Percentiles rank a stretch among this genome's conserved stretches.
Conservation (phyloP, 495 filamentous ascomycete species). For the Clavariopsis aquatica region DNA sequence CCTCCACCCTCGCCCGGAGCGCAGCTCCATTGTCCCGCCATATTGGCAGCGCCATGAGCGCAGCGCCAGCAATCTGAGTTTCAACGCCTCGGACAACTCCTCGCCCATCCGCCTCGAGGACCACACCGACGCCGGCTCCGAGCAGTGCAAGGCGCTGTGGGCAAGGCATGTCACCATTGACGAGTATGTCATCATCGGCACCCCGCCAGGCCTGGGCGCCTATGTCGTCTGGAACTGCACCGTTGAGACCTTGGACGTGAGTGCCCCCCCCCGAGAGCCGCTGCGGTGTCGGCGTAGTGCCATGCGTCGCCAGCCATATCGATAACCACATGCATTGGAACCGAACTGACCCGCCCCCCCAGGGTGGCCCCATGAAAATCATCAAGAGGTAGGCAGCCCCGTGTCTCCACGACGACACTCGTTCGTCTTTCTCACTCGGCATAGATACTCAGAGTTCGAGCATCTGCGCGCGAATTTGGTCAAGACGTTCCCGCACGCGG, state of each 20-base stretch:
- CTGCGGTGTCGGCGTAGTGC: slow-evolving; percentile 12
- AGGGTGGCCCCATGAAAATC: slow-evolving; percentile 63
- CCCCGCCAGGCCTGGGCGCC: slow-evolving; percentile 62
- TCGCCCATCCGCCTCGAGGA: slow-evolving; percentile 67
- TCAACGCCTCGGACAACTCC: slow-evolving; percentile 31
- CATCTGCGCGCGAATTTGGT: slow-evolving; percentile 60
- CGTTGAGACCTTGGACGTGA: slow-evolving; percentile 69
- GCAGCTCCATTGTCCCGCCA: slow-evolving; percentile 42
- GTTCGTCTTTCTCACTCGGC: slow-evolving; percentile 13
- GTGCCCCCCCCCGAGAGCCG: too few species aligned
- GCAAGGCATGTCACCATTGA: slow-evolving; percentile 66
- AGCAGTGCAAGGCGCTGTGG: slow-evolving; percentile 65
- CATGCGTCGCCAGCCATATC: slow-evolving; percentile 19
- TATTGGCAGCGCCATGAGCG: slow-evolving; percentile 48
- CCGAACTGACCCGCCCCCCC: slow-evolving; percentile 26
- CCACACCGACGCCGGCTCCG: slow-evolving; percentile 65
- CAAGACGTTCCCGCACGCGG: slow-evolving; percentile 65
- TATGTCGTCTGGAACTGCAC: slow-evolving; percentile 77
- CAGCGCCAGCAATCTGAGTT: slow-evolving; percentile 42
- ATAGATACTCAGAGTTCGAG: slow-evolving; percentile 74
- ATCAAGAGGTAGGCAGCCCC: slow-evolving; percentile 54
- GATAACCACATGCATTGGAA: slow-evolving; percentile 9
- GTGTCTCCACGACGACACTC: background rate
- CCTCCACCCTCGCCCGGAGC: slow-evolving; percentile 13
- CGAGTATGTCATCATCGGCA: slow-evolving; percentile 66